These are phyloP conservation scores for Penicillium pancosmium DNA, from an alignment of 495 filamentous ascomycete genomes.

Conservation along the genomic window DNA sequence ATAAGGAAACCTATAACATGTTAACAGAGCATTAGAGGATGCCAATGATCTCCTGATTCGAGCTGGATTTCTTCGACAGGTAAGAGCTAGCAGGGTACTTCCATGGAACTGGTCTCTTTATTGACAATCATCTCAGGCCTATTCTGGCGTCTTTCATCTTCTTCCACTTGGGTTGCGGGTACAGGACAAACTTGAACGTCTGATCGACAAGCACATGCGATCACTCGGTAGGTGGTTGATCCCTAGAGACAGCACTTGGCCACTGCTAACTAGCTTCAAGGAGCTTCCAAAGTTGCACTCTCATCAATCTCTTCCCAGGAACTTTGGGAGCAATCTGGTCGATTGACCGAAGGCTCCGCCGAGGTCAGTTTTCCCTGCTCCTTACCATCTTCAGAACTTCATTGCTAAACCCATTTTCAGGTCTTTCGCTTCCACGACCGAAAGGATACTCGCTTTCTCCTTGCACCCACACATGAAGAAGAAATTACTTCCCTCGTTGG, in stretches of 20 bases:
- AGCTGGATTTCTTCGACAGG: conserved; percentile 81
- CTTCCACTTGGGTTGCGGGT: conserved; percentile 88
- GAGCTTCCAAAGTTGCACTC: conserved; percentile 83
- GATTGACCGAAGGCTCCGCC: conserved; percentile 60
- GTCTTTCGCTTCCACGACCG: conserved; percentile 82
- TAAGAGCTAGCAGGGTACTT: conserved; percentile 24
- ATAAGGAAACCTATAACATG: not conserved
- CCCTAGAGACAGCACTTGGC: conserved; percentile 1
- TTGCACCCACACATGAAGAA: conserved; percentile 95
- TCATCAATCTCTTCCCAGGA: conserved; percentile 86
- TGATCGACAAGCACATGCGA: conserved; percentile 90
- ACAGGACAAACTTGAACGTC: conserved; percentile 80
- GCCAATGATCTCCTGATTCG: conserved; percentile 73
- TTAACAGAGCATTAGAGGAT: conserved; percentile 52
- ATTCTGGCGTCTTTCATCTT: conserved; percentile 91
- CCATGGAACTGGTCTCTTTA: not conserved
- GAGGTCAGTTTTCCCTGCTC: conserved; percentile 49
- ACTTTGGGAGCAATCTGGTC: conserved; percentile 74
- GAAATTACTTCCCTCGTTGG: conserved; percentile 86
- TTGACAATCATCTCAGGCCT: conserved; percentile 53
- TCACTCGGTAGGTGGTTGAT: conserved; percentile 57
- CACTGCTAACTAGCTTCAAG: conserved; percentile 42
- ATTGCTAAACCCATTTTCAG: conserved; percentile 39
- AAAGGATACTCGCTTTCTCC: conserved; percentile 71
- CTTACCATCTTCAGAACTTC: not conserved